These are phyloP conservation scores for Globisporangium abappressorium DNA, from an alignment of 352 stramenopile species.

Conservation along the genomic window DNA sequence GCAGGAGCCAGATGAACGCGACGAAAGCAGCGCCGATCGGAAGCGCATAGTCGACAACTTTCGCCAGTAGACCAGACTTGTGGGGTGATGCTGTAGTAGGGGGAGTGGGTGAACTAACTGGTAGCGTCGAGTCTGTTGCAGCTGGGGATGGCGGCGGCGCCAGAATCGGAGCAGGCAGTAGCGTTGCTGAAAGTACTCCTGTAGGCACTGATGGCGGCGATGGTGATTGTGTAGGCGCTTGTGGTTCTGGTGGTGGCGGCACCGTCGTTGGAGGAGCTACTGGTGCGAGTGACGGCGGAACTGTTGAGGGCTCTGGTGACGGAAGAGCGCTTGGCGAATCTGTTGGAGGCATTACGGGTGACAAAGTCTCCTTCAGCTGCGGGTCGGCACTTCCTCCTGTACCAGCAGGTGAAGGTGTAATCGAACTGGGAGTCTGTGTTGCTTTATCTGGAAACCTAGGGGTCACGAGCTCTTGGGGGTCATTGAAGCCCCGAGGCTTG, in stretches of 20 bases:
- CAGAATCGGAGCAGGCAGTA: background rate
- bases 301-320: background rate
- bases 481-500: background rate
- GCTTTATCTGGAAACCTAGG: background rate
- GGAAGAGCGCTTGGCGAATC: background rate
- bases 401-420: background rate
- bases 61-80: background rate
- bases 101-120: background rate
- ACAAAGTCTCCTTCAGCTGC: background rate
- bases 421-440: background rate
- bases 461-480: background rate
- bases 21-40: background rate
- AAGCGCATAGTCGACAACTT: background rate
- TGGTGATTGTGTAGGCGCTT: background rate
- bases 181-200: background rate
- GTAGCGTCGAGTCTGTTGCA: background rate
- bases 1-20: conserved; percentile 7
- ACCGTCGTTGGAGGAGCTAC: background rate
- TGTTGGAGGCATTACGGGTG: background rate
- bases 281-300: background rate
- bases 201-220: background rate
- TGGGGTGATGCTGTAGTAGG: background rate
- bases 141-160: background rate
- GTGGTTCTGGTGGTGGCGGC: background rate
- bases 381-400: background rate